Evolutionary conservation across 2,329 filamentous ascomycete species (phyloP).

Genomic region (Penicillium thymicola): DNA sequence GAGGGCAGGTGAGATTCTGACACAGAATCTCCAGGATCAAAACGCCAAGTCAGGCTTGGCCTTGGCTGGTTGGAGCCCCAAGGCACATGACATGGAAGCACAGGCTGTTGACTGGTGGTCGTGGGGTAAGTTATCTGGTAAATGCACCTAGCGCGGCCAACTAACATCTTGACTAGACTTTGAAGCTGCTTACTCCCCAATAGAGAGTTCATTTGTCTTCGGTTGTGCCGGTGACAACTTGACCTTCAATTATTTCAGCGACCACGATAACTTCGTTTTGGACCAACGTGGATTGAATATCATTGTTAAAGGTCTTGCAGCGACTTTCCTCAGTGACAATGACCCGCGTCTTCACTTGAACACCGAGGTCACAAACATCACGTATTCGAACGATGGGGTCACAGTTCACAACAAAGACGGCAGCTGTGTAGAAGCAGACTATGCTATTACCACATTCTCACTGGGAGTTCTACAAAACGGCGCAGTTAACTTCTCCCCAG

Average conservation of each 20-base stretch:
- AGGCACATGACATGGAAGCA: constrained; percentile 50
- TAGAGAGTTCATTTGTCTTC: constrained; percentile 55
- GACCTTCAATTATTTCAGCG: constrained; percentile 61
- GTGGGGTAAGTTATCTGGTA: constrained; percentile 33
- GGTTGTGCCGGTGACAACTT: constrained; percentile 57
- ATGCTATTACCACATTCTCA: constrained; percentile 66
- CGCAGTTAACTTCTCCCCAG: constrained; percentile 56
- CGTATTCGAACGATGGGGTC: constrained; percentile 53
- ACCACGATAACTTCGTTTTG: constrained; percentile 59
- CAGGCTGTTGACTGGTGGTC: constrained; percentile 63
- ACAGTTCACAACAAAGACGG: constrained; percentile 54
- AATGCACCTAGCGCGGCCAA: background rate
- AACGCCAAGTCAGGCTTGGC: constrained; percentile 58
- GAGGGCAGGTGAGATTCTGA: constrained; percentile 57
- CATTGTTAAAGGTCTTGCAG: constrained; percentile 57
- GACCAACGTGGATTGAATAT: constrained; percentile 61
- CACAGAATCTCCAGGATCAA: constrained; percentile 59
- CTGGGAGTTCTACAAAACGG: constrained; percentile 65
- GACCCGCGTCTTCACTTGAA: constrained; percentile 58
- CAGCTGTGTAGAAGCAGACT: constrained; percentile 57
- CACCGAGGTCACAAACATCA: constrained; percentile 55
- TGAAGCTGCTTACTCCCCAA: constrained; percentile 58
- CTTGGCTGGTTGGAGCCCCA: constrained; percentile 62
- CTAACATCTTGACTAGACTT: constrained; percentile 45
- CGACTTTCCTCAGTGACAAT: constrained; percentile 54